phyloP scores from a whole-genome alignment of 305 asterid genomes.

The Fraxinus ornus region DNA sequence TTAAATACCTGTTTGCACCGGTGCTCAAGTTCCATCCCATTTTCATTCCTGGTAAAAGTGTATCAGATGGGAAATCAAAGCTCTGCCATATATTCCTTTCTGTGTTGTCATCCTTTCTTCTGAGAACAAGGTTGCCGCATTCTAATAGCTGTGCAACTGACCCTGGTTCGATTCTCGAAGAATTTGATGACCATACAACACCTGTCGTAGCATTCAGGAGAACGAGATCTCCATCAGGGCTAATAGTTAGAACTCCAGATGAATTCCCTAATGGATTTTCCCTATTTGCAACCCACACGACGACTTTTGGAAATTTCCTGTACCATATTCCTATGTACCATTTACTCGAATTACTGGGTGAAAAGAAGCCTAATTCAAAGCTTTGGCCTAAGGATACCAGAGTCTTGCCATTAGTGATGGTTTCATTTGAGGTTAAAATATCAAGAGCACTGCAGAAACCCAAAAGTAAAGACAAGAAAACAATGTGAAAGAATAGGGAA shows the following conservation, averaged over 20 bases:
- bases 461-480: not conserved
- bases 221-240: not conserved
- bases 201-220: not conserved
- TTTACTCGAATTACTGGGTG: conserved; percentile 26
- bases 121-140: conserved; percentile 18
- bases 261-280: conserved; percentile 11
- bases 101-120: not conserved
- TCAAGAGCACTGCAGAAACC: conserved; percentile 9
- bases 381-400: conserved; percentile 25
- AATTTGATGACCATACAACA: conserved; percentile 14
- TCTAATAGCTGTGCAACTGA: conserved; percentile 17
- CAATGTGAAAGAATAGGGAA: not conserved
- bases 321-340: conserved; percentile 35
- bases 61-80: conserved; percentile 25
- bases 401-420: conserved; percentile 22
- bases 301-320: conserved; percentile 11
- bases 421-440: conserved; percentile 3
- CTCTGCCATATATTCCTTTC: conserved; percentile 21
- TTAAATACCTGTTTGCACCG: not conserved
- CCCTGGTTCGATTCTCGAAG: not conserved
- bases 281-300: conserved; percentile 22
- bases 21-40: not conserved
- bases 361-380: conserved; percentile 35
- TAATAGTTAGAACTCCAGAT: conserved; percentile 10
- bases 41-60: conserved; percentile 1